These are phyloP conservation scores for Myriosclerotinia duriaeana DNA, from an alignment of 2,329 filamentous ascomycete genomes.

Conservation along the genomic window DNA sequence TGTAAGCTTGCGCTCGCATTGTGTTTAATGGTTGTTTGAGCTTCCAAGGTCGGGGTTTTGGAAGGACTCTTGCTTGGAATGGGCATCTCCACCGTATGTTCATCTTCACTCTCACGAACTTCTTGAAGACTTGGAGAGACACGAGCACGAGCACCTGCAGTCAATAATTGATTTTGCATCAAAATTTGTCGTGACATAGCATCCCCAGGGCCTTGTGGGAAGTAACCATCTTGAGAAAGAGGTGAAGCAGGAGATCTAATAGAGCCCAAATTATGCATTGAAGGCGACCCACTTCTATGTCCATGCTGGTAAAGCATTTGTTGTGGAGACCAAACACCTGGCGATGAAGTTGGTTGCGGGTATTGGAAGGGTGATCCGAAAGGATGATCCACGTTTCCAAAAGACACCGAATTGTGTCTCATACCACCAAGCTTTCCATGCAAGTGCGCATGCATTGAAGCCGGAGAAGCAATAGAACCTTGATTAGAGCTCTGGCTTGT, in stretches of 20 bases:
- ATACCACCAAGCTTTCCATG: conserved; percentile 58
- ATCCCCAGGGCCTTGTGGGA: conserved; percentile 39
- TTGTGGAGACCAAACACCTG: conserved; percentile 57
- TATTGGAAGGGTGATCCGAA: conserved; percentile 67
- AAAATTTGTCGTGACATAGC: conserved; percentile 48
- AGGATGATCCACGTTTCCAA: conserved; percentile 55
- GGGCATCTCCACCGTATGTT: conserved; percentile 40
- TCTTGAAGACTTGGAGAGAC: conserved; percentile 67
- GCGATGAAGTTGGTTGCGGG: conserved; percentile 57
- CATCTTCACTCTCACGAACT: conserved; percentile 72
- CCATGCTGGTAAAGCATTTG: conserved; percentile 53
- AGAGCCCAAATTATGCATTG: conserved; percentile 52
- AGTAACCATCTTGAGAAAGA: conserved; percentile 48
- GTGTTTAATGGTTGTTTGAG: conserved; percentile 59
- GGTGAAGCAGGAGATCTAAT: conserved; percentile 66
- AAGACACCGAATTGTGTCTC: conserved; percentile 69
- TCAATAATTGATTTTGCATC: conserved; percentile 50
- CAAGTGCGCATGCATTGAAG: conserved; percentile 59
- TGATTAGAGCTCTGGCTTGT: conserved; percentile 62
- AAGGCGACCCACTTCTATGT: conserved; percentile 64
- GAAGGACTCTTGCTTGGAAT: conserved; percentile 49
- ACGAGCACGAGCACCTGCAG: conserved; percentile 45
- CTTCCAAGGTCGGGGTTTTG: conserved; percentile 51
- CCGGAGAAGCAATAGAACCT: conserved; percentile 68
- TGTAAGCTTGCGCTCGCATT: conserved; percentile 78